Percentiles rank a stretch among this genome's conserved stretches.
Evolutionary conservation across 352 stramenopile species (phyloP).

Genomic region (Pythium utonaiense): DNA sequence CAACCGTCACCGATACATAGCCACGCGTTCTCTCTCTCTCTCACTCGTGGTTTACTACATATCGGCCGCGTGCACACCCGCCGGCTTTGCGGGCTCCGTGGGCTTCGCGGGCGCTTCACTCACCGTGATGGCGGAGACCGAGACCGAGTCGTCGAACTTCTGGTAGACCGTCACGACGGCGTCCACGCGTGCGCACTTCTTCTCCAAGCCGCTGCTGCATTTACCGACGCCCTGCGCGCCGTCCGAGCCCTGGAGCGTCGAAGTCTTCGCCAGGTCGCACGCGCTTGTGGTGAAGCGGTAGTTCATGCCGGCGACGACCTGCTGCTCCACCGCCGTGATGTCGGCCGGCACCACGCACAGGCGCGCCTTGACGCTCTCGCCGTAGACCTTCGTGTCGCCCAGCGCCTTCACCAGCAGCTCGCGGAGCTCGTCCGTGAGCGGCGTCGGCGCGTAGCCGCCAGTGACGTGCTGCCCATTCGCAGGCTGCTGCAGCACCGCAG

Average conservation of each 20-base stretch:
- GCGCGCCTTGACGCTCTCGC: conserved; percentile 7
- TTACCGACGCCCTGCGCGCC: conserved; percentile 8
- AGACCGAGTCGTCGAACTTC: conserved; percentile 16
- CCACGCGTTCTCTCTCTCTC: too few species aligned
- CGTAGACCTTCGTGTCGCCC: not conserved
- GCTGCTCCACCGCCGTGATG: conserved; percentile 18
- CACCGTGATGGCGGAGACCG: conserved; percentile 16
- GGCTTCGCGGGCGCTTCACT: not conserved
- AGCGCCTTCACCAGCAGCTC: not conserved
- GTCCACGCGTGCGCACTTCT: conserved; percentile 6
- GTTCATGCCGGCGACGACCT: conserved; percentile 30
- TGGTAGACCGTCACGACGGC: conserved; percentile 26
- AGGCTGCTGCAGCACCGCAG: not conserved
- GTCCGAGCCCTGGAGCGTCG: not conserved
- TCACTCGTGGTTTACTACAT: not conserved
- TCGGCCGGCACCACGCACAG: conserved; percentile 21
- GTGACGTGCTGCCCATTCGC: not conserved
- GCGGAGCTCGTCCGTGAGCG: conserved; percentile 8
- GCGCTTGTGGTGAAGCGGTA: conserved; percentile 26
- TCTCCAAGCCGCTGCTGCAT: conserved; percentile 1
- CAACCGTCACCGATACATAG: too few species aligned
- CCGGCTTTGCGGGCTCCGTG: not conserved
- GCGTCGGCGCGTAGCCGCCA: conserved; percentile 1
- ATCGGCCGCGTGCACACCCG: conserved; percentile 1
- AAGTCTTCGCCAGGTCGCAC: conserved; percentile 17